A percentile compares a stretch with the other conserved stretches of the same genome.
phyloP scores from a whole-genome alignment of 148 eudicot species.

The Chenopodium formosanum region DNA sequence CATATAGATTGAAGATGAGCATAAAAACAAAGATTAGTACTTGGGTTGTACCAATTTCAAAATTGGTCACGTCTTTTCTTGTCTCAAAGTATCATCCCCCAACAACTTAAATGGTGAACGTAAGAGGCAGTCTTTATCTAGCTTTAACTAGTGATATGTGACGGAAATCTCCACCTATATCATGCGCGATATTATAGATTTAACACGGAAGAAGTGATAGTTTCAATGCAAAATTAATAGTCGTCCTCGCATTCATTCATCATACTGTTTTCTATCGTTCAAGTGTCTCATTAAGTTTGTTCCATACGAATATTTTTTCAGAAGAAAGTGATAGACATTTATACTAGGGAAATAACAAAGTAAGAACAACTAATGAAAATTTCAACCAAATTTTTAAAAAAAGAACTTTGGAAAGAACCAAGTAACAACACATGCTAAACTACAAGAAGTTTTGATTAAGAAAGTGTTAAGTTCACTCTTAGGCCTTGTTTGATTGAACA shows the following conservation, averaged over 20 bases:
- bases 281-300: too few species aligned
- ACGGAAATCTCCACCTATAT: not conserved
- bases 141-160: not conserved
- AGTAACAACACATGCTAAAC: too few species aligned
- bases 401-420: too few species aligned
- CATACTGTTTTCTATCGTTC: not conserved
- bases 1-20: not conserved
- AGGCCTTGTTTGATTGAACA: too few species aligned
- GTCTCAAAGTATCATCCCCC: not conserved
- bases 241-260: not conserved
- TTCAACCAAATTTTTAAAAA: too few species aligned
- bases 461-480: too few species aligned
- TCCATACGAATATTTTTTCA: too few species aligned
- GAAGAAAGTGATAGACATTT: too few species aligned
- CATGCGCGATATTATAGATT: not conserved
- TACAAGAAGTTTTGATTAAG: too few species aligned
- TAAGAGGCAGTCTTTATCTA: not conserved
- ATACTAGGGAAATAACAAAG: too few species aligned
- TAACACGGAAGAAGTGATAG: not conserved
- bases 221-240: not conserved
- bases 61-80: not conserved
- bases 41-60: conserved; percentile 14
- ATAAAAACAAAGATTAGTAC: not conserved
- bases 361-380: too few species aligned
- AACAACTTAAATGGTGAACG: not conserved